Evolutionary conservation across 257 asterid species (phyloP), one percentile per base, ranked within the genome.

Genomic region (Nicotiana paniculata): DNA sequence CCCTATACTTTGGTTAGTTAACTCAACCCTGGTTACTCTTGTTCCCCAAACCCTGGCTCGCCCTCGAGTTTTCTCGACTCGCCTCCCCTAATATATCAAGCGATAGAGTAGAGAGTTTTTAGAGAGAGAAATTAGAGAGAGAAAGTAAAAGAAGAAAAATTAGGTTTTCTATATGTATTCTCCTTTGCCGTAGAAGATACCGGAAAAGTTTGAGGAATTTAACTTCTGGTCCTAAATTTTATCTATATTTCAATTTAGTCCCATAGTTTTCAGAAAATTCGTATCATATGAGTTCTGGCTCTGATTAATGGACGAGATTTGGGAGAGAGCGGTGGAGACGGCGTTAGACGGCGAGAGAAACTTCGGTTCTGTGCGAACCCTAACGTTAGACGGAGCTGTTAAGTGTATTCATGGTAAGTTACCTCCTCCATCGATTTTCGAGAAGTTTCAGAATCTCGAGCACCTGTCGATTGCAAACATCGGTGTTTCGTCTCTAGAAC

Each of bases 241-340:
- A 35, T 53, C 58, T 74, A 6, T 74, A 35, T 43, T 80, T 32
- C 10, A 77, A 68, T 54, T 76, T 67, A 16, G 57, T 65, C 81
- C 54, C 35, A 33, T 77, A 48, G 4, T 79, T 78, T 32, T 70
- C 33, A 24, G 5, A 10, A 61, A 24, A 1, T n/a, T 39, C 26
- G 11, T 76, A 79, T 53, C 66, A 46, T 68, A 9, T 63, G 67
- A 59, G 79, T 64, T 61, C 37, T 81, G 81, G 85, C 26, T 64
- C 9, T 46, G 48, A 79, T 80, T 79, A 79, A 95, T 95, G 99
- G 98, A 95, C 82, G 97, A 93, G 93, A 92, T 91, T 88, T 95
- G 99, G 98, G 98, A 92, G 88, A 91, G 93, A 77, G 98, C 98
- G 78, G 94, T 95, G 86, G 97, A 91, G 89, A 90, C 96, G 28